phyloP scores from a whole-genome alignment of 129 eudicot genomes.

The Tanacetum coccineum region DNA sequence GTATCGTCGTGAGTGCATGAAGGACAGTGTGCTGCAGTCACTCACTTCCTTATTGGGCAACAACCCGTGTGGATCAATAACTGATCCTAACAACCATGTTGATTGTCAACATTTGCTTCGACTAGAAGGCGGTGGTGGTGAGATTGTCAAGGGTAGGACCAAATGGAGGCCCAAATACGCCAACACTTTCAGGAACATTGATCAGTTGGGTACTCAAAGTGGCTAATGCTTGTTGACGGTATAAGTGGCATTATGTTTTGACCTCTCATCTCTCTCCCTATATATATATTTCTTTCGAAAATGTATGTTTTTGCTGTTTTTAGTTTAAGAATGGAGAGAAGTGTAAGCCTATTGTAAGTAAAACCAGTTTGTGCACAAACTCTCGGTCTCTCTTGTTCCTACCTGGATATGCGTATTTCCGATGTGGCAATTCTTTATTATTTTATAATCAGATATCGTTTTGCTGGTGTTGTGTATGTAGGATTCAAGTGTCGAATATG shows the following conservation, averaged over 20 bases:
- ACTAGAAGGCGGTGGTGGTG: constrained; percentile 56
- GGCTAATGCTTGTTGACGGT: constrained; percentile 20
- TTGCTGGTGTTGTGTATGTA: constrained; percentile 9
- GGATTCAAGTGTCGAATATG: neutral
- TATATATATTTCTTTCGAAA: constrained; percentile 23
- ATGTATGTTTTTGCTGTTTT: constrained; percentile 21
- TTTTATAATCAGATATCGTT: constrained; percentile 21
- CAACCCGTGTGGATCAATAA: constrained; percentile 22
- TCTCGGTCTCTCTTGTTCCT: constrained; percentile 8
- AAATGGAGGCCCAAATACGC: constrained; percentile 70
- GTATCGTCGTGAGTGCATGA: constrained; percentile 90
- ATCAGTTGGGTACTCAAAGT: constrained; percentile 40
- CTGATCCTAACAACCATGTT: constrained; percentile 39
- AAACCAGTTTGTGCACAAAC: constrained; percentile 21
- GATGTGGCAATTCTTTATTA: constrained; percentile 31
- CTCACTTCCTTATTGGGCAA: constrained; percentile 58
- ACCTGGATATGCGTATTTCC: constrained; percentile 16
- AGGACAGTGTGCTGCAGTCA: constrained; percentile 95
- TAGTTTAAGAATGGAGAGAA: constrained; percentile 26
- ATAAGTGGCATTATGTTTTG: constrained; percentile 16
- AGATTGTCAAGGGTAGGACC: constrained; percentile 74
- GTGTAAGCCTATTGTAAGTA: constrained; percentile 38
- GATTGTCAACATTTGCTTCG: constrained; percentile 91
- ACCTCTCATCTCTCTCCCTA: constrained; percentile 7
- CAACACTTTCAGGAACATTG: constrained; percentile 28